These are phyloP conservation scores for Luffa aegyptiaca DNA, from an alignment of 306 rosid species.

Conservation along the genomic window DNA sequence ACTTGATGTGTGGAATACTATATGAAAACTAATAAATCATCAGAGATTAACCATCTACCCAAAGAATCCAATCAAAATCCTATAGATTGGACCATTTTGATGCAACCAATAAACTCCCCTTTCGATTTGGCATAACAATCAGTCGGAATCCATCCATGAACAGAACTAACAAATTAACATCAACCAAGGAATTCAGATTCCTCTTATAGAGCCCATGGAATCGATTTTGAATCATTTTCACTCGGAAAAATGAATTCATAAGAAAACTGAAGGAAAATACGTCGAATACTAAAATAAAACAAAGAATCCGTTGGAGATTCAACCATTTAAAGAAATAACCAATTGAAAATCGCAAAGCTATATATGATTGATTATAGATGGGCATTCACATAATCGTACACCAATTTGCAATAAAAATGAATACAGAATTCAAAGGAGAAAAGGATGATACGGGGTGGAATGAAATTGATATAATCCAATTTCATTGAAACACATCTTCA, in stretches of 20 bases:
- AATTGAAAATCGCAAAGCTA: neutral
- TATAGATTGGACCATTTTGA: neutral
- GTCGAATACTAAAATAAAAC: neutral
- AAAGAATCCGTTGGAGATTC: neutral
- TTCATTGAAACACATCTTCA: slow-evolving; percentile 79
- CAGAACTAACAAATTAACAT: neutral
- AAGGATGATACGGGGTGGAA: neutral
- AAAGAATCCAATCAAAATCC: neutral
- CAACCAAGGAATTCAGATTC: neutral
- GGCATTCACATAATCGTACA: no score
- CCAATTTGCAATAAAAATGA: neutral
- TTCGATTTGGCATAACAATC: neutral
- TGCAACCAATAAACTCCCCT: neutral
- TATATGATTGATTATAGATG: no score
- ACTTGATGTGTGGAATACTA: neutral
- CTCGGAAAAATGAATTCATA: no score
- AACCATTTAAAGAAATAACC: neutral
- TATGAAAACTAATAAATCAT: neutral
- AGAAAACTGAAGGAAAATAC: neutral
- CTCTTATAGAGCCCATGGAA: neutral
- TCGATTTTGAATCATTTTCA: no score
- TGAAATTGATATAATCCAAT: slow-evolving; percentile 42
- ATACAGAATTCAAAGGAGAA: neutral
- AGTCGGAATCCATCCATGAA: neutral
- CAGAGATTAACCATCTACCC: neutral